A percentile compares a stretch with the other conserved stretches of the same genome.
These are phyloP conservation scores for Gomphus sp. DNA, from an alignment of 1,284 basidiomycete species.

Conservation along the genomic window DNA sequence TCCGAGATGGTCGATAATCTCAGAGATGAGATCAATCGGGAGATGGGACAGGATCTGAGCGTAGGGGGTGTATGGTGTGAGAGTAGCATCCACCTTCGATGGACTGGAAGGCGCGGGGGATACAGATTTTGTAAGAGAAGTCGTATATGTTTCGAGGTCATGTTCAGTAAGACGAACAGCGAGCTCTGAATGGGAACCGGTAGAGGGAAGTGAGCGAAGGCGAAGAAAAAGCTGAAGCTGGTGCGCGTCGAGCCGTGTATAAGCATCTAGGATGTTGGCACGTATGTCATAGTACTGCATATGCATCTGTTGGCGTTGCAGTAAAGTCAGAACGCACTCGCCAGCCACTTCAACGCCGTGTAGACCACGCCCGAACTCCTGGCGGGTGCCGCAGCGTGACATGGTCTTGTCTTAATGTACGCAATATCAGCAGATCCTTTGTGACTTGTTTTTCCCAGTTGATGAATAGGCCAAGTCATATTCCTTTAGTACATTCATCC, in stretches of 20 bases:
- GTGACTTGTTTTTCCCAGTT: no score
- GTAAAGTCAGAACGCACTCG: neutral
- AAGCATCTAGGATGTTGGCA: constrained; percentile 35
- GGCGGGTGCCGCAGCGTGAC: neutral
- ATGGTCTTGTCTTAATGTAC: no score
- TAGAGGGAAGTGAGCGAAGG: constrained; percentile 52
- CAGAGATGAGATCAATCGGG: constrained; percentile 65
- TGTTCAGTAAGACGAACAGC: constrained; percentile 59
- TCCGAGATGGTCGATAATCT: constrained; percentile 65
- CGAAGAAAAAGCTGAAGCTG: constrained; percentile 68
- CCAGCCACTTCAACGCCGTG: neutral
- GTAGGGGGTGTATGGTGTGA: constrained; percentile 18
- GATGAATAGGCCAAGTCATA: no score
- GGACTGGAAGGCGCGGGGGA: constrained; percentile 7
- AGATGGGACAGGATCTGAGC: constrained; percentile 39
- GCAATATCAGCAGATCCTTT: no score
- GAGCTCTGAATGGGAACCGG: constrained; percentile 52
- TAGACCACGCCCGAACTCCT: neutral
- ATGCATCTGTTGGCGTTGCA: neutral
- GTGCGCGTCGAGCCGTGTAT: constrained; percentile 50
- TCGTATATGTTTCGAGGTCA: constrained; percentile 54
- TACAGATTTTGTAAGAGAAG: constrained; percentile 15
- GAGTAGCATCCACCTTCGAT: constrained; percentile 6
- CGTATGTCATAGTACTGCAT: constrained; percentile 4
- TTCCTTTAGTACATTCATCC: no score